Evolutionary conservation across 2,329 filamentous ascomycete species (phyloP).

Genomic region (Monascus ruber): DNA sequence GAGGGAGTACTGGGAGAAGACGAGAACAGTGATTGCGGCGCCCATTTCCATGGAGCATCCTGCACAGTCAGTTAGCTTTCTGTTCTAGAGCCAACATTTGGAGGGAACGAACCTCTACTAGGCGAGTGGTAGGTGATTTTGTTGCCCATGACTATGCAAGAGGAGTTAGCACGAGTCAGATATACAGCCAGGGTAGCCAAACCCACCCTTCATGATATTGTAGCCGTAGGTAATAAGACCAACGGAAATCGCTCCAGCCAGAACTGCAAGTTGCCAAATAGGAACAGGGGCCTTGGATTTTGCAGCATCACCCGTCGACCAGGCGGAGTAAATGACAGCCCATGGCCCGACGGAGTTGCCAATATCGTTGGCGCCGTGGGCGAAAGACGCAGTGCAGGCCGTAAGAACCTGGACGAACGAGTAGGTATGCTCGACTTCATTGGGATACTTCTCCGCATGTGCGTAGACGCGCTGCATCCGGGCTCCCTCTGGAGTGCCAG

Average conservation of each 20-base stretch:
- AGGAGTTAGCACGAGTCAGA: constrained; percentile 12
- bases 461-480: constrained; percentile 61
- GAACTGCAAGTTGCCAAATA: constrained; percentile 64
- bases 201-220: constrained; percentile 69
- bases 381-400: constrained; percentile 40
- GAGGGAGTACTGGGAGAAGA: constrained; percentile 64
- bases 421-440: constrained; percentile 55
- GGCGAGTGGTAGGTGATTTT: constrained; percentile 62
- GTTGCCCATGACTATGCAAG: constrained; percentile 61
- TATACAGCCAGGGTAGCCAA: not conserved
- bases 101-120: constrained; percentile 25
- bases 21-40: constrained; percentile 61
- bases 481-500: constrained; percentile 59
- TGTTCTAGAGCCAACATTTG: constrained; percentile 5
- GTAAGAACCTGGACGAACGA: constrained; percentile 46
- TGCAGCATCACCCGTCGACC: constrained; percentile 51
- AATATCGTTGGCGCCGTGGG: constrained; percentile 66
- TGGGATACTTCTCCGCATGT: constrained; percentile 53
- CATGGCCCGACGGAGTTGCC: constrained; percentile 60
- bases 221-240: constrained; percentile 67
- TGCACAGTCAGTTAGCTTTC: constrained; percentile 3
- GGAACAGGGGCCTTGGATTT: constrained; percentile 55
- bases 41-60: constrained; percentile 66
- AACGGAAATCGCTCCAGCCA: constrained; percentile 51
- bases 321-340: constrained; percentile 59